A percentile compares a stretch with the other conserved stretches of the same genome.
phyloP scores from a whole-genome alignment of 2,329 filamentous ascomycete genomes.

The Monosporascus ibericus region DNA sequence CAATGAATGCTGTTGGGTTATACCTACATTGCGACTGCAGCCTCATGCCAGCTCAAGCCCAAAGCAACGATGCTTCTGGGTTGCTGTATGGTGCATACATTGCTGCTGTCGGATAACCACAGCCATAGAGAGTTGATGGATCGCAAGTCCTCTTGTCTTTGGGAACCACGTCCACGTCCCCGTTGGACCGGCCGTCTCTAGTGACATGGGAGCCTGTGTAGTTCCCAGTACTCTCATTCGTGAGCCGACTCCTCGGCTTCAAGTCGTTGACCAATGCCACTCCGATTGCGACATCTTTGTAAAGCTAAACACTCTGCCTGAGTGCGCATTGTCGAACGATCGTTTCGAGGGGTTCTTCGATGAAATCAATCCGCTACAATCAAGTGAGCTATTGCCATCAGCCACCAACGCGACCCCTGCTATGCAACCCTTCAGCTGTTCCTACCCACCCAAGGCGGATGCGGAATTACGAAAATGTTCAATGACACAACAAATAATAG shows the following conservation, averaged over 20 bases:
- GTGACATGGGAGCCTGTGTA: slow-evolving; percentile 9
- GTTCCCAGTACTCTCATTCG: slow-evolving; percentile 9
- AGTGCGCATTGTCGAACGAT: not conserved
- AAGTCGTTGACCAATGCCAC: not conserved
- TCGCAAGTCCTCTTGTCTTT: slow-evolving; percentile 7
- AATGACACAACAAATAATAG: no score
- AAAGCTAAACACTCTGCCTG: not conserved
- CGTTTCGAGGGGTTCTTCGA: not conserved
- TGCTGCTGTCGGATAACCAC: slow-evolving; percentile 9
- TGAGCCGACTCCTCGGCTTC: slow-evolving; percentile 3
- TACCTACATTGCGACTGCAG: slow-evolving; percentile 15
- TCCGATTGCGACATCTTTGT: not conserved
- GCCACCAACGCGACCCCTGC: not conserved
- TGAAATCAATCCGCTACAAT: not conserved
- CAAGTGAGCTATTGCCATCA: not conserved
- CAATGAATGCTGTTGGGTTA: no score
- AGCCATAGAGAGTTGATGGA: slow-evolving; percentile 15
- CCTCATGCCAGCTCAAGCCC: slow-evolving; percentile 18
- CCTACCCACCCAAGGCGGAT: not conserved
- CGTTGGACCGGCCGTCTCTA: slow-evolving; percentile 10
- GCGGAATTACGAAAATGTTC: no score
- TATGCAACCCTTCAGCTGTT: not conserved
- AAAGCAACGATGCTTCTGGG: slow-evolving; percentile 14
- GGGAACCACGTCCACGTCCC: slow-evolving; percentile 12
- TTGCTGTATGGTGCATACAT: slow-evolving; percentile 11